phyloP scores from a whole-genome alignment of 805 yeast species.

The Candida dendrica region DNA sequence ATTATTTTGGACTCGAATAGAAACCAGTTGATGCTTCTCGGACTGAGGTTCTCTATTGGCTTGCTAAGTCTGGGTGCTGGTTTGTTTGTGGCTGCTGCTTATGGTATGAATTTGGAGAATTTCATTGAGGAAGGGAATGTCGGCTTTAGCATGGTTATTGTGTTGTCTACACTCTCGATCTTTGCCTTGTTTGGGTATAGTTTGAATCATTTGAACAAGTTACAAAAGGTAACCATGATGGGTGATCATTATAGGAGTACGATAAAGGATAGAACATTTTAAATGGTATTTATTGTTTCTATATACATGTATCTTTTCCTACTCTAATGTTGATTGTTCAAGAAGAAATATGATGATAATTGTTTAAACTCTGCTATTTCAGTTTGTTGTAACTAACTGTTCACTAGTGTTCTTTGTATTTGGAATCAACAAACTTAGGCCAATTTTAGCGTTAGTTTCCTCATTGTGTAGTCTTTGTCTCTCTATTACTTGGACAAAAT shows the following conservation, averaged over 20 bases:
- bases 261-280: not conserved
- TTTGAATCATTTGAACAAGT: slow-evolving; percentile 47
- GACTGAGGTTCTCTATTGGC: slow-evolving; percentile 77
- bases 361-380: no score
- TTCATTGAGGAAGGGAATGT: slow-evolving; percentile 75
- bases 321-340: slow-evolving; percentile 76
- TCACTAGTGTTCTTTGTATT: no score
- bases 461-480: no score
- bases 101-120: slow-evolving; percentile 94
- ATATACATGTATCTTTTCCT: slow-evolving; percentile 31
- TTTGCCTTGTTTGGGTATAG: slow-evolving; percentile 44
- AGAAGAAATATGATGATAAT: slow-evolving; percentile 82
- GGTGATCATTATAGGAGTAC: slow-evolving; percentile 23
- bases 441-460: no score
- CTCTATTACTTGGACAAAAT: no score
- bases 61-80: slow-evolving; percentile 77
- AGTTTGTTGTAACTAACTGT: no score
- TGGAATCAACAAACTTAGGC: no score
- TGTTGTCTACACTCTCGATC: slow-evolving; percentile 34
- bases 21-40: slow-evolving; percentile 84
- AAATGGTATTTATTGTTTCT: not conserved
- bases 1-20: slow-evolving; percentile 90
- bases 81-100: slow-evolving; percentile 74
- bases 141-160: slow-evolving; percentile 54
- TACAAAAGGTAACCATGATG: slow-evolving; percentile 71